These are phyloP conservation scores for Suillus lakei DNA, from an alignment of 768 basidiomycete genomes.

Conservation along the genomic window DNA sequence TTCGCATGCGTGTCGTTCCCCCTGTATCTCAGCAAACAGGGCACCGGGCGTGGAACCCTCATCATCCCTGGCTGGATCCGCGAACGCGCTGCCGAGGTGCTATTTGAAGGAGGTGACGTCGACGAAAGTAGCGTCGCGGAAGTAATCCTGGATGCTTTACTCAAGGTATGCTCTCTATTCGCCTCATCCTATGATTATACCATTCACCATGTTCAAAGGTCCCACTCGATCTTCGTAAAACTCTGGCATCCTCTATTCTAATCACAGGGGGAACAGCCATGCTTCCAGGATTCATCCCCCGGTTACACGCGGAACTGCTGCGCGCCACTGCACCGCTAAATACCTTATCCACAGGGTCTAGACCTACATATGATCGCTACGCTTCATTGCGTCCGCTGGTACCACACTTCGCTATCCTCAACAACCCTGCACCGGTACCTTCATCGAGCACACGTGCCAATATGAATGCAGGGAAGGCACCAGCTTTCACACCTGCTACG, in stretches of 20 bases:
- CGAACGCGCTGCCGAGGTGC: constrained; percentile 87
- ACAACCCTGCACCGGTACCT: constrained; percentile 72
- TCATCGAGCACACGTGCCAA: constrained; percentile 54
- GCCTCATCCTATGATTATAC: background rate
- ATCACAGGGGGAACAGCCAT: constrained; percentile 89
- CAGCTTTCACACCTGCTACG: constrained; percentile 81
- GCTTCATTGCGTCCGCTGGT: constrained; percentile 71
- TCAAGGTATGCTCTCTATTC: constrained; percentile 58
- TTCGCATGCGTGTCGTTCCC: constrained; percentile 71
- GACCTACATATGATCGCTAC: constrained; percentile 74
- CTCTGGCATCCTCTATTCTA: constrained; percentile 82
- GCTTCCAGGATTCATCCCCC: constrained; percentile 91
- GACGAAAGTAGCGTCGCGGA: constrained; percentile 88
- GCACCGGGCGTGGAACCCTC: constrained; percentile 77
- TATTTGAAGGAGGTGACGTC: constrained; percentile 89
- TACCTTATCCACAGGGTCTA: constrained; percentile 38
- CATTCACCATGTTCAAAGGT: constrained; percentile 50
- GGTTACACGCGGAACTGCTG: constrained; percentile 80
- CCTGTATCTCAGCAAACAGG: constrained; percentile 67
- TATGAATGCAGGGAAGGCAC: constrained; percentile 80
- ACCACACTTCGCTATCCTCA: constrained; percentile 79
- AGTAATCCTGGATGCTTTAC: constrained; percentile 73
- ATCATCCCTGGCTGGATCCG: constrained; percentile 95
- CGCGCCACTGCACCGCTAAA: constrained; percentile 55
- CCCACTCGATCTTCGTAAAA: constrained; percentile 87